phyloP scores from a whole-genome alignment of 192 early-diverging fungal species.

The Backusella macrospora region DNA sequence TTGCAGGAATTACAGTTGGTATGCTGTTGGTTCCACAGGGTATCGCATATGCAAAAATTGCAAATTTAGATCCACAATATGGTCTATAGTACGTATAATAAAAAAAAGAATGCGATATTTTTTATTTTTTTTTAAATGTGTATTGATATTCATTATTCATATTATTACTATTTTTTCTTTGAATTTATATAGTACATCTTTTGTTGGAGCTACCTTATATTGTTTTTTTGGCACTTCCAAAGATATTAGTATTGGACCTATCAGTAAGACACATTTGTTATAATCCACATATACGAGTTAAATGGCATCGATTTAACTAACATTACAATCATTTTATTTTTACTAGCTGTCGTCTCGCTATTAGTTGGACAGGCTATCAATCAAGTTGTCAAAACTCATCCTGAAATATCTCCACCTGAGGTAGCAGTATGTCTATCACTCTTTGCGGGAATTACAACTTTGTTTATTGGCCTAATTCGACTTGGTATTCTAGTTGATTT shows the following conservation, averaged over 20 bases:
- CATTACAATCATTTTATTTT: neutral
- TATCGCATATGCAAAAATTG: conserved; percentile 78
- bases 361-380: conserved; percentile 70
- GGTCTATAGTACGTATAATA: conserved; percentile 62
- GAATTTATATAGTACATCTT: conserved; percentile 43
- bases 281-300: neutral
- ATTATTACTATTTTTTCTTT: conserved; percentile 36
- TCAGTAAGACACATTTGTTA: neutral
- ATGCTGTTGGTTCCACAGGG: conserved; percentile 75
- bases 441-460: conserved; percentile 61
- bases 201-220: conserved; percentile 67
- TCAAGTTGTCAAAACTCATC: conserved; percentile 15
- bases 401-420: conserved; percentile 52
- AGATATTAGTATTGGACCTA: conserved; percentile 66
- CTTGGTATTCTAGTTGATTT: conserved; percentile 88
- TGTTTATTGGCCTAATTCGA: conserved; percentile 74
- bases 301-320: neutral
- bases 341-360: conserved; percentile 69
- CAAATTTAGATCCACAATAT: conserved; percentile 69
- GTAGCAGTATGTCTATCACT: conserved; percentile 62
- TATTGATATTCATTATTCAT: neutral
- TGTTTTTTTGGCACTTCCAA: conserved; percentile 77
- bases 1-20: conserved; percentile 78
- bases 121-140: neutral
- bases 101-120: neutral